Conservation (phyloP, 768 basidiomycete species). For the Tricholoma flavovirens region DNA sequence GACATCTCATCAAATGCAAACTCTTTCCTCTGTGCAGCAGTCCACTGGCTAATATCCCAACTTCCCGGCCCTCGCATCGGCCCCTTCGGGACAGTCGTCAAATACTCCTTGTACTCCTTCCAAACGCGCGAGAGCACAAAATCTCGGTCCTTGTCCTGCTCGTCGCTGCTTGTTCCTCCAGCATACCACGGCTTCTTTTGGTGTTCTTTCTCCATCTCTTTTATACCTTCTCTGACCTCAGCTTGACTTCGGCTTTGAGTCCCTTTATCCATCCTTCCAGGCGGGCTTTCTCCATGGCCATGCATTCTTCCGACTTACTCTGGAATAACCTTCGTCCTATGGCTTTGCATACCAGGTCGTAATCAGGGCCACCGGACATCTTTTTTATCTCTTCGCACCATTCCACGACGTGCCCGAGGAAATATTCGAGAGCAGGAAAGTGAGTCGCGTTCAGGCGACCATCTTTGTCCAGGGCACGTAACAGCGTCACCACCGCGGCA, state of each 20-base stretch:
- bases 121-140: slow-evolving; percentile 25
- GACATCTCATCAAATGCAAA: slow-evolving; percentile 22
- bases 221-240: slow-evolving; percentile 12
- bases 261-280: slow-evolving; percentile 25
- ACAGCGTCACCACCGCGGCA: slow-evolving; percentile 25
- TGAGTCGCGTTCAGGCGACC: slow-evolving; percentile 22
- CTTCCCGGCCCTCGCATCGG: slow-evolving; percentile 24
- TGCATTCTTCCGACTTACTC: slow-evolving; percentile 22
- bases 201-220: slow-evolving; percentile 14
- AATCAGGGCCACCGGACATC: slow-evolving; percentile 18
- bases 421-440: slow-evolving; percentile 28
- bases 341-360: slow-evolving; percentile 27
- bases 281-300: slow-evolving; percentile 23
- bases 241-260: slow-evolving; percentile 19
- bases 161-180: slow-evolving; percentile 20
- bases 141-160: slow-evolving; percentile 20
- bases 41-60: slow-evolving; percentile 36
- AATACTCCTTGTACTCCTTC: slow-evolving; percentile 34
- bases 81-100: slow-evolving; percentile 16
- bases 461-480: slow-evolving; percentile 27
- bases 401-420: slow-evolving; percentile 22
- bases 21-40: slow-evolving; percentile 20
- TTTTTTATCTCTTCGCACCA: slow-evolving; percentile 23
- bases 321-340: slow-evolving; percentile 28
- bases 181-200: slow-evolving; percentile 25